These are phyloP conservation scores for Chaetomiaceae sp. DNA, from an alignment of 2,329 filamentous ascomycete genomes.

Conservation along the genomic window DNA sequence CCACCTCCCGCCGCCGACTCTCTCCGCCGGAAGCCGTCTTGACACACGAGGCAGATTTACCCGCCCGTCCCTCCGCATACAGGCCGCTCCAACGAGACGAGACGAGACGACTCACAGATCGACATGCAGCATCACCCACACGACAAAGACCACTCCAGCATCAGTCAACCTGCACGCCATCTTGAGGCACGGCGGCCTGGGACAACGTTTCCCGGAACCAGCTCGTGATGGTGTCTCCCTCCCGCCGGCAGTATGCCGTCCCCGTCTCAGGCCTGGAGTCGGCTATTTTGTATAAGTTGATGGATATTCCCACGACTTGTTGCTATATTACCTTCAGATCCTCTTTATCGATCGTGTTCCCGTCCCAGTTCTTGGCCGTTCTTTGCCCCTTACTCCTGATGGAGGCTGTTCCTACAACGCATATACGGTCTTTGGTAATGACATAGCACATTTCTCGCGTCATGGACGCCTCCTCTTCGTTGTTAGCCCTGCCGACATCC, in stretches of 20 bases:
- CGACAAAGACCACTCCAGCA: background rate
- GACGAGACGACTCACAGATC: constrained; percentile 27
- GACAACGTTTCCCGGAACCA: constrained; percentile 15
- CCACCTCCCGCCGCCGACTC: constrained; percentile 17
- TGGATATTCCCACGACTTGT: constrained; percentile 17
- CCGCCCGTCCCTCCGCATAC: constrained; percentile 25
- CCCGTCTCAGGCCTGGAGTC: constrained; percentile 12
- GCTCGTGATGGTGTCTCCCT: constrained; percentile 8
- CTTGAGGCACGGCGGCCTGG: constrained; percentile 5
- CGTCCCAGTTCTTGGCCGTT: background rate
- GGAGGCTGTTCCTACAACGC: constrained; percentile 11
- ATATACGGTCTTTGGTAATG: constrained; percentile 22
- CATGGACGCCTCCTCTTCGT: constrained; percentile 23
- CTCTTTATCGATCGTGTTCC: constrained; percentile 11
- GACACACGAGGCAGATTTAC: constrained; percentile 29
- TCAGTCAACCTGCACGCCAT: too few species aligned
- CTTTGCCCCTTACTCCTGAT: constrained; percentile 11
- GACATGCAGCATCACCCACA: constrained; percentile 16
- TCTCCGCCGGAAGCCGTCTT: constrained; percentile 24
- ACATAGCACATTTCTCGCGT: constrained; percentile 21
- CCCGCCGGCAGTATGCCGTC: constrained; percentile 7
- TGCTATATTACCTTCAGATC: constrained; percentile 8
- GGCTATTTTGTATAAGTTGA: constrained; percentile 23
- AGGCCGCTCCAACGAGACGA: constrained; percentile 20
- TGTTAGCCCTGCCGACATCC: constrained; percentile 14